A percentile compares a stretch with the other conserved stretches of the same genome.
Evolutionary conservation across 2,329 filamentous ascomycete genomes (phyloP).

Genomic region (Truncatella angustata): DNA sequence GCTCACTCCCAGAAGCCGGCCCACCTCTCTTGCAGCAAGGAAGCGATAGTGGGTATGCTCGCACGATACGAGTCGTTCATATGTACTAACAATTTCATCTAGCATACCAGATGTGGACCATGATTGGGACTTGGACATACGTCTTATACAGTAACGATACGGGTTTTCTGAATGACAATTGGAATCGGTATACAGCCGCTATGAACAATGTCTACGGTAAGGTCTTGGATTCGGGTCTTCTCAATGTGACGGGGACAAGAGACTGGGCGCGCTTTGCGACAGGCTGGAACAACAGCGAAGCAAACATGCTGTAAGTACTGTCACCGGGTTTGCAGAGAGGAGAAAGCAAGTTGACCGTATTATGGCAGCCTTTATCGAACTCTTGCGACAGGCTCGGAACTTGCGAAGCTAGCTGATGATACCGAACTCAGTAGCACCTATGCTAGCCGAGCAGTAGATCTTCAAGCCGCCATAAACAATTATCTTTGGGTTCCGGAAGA

Average conservation of each 20-base stretch:
- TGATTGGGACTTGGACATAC: slow-evolving; percentile 59
- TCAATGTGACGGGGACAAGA: slow-evolving; percentile 47
- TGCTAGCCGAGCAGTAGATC: slow-evolving; percentile 35
- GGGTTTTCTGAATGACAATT: slow-evolving; percentile 43
- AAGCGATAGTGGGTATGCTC: slow-evolving; percentile 1
- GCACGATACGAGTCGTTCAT: background rate
- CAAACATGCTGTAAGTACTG: slow-evolving; percentile 40
- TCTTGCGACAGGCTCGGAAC: slow-evolving; percentile 47
- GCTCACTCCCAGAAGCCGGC: slow-evolving; percentile 8
- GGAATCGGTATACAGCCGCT: slow-evolving; percentile 45
- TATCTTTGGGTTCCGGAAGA: slow-evolving; percentile 46
- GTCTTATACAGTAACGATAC: slow-evolving; percentile 53
- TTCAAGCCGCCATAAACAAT: slow-evolving; percentile 43
- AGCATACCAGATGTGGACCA: slow-evolving; percentile 30
- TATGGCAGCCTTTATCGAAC: slow-evolving; percentile 46
- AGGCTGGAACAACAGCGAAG: slow-evolving; percentile 48
- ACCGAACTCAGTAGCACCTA: slow-evolving; percentile 36
- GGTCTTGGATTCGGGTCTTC: slow-evolving; percentile 32
- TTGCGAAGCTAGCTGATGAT: slow-evolving; percentile 47
- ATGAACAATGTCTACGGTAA: slow-evolving; percentile 33
- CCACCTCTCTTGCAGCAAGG: slow-evolving; percentile 7
- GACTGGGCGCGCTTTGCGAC: slow-evolving; percentile 51
- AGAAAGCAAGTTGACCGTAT: too few species aligned
- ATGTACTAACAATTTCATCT: background rate
- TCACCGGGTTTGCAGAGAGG: background rate